Evolutionary conservation across 1,284 basidiomycete species (phyloP), one percentile per base, ranked within the genome.

Genomic region (Ganoderma sinense): DNA sequence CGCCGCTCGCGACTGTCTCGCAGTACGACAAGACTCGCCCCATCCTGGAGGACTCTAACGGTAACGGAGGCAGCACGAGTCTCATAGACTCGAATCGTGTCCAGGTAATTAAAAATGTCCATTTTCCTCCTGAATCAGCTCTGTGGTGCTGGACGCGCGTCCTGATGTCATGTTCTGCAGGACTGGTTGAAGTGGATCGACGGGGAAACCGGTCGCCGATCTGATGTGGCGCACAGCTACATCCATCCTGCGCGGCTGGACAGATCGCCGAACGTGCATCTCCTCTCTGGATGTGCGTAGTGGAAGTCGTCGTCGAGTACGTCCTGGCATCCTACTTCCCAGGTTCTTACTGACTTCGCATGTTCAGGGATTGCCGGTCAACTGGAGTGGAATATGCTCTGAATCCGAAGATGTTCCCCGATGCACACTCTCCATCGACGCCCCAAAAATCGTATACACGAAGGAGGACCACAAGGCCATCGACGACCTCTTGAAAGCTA

Each of bases 361-460:
- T 29, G 31, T 20, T n/a, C 14, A 90, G 89, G 69, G 81, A 80
- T 18, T 82, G 78, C 31, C 82, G 82, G 31, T 89, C 89, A 2
- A 82, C 86, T 3, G 89, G 90, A 1, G 84, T 91, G 7, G 87
- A 90, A 75, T 90, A 88, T 70, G 74, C 83, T 7, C 78, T 82
- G 66, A 86, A 85, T 61, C 73, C 77, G 33, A 31, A 20, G 45
- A 6, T 48, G 18, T 6, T 23, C 63, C 63, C 77, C 1, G 77
- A 72, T 23, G 74, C 71, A 18, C 64, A 74, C 45, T n/a, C 1
- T 74, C 82, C 0, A 77, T 85, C 1, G 74, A 82, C 29, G 81
- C 84, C 0, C 83, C 87, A 1, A 82, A 87, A 58, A 83, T 91
- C 14, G 75, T 79, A 29, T 92, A 92, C 78, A 82, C 86, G 0